Conservation (phyloP, 108 stramenopile genomes). For the Cyclotella cryptica region DNA sequence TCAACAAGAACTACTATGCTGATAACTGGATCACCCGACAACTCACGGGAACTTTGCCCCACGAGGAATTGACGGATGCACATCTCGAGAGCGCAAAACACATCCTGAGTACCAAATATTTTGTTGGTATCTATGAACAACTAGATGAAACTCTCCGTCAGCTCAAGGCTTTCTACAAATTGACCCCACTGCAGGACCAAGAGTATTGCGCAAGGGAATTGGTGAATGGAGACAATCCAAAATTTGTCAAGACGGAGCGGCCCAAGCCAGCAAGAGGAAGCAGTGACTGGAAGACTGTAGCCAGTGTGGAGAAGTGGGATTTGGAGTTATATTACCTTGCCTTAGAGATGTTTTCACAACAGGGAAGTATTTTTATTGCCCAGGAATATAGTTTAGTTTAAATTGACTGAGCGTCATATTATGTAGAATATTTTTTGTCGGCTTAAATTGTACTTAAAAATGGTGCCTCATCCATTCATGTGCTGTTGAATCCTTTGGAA, state of each 20-base stretch:
- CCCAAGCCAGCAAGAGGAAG: conserved; percentile 15
- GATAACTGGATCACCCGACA: conserved; percentile 28
- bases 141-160: conserved; percentile 28
- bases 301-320: conserved; percentile 25
- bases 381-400: conserved; percentile 19
- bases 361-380: conserved; percentile 16
- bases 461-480: too few relatives aligned
- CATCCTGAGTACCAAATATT: conserved; percentile 21
- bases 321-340: conserved; percentile 35
- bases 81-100: conserved; percentile 21
- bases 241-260: conserved; percentile 9
- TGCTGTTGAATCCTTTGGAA: too few relatives aligned
- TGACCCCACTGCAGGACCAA: conserved; percentile 9
- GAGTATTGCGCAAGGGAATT: conserved; percentile 22
- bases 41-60: conserved; percentile 16
- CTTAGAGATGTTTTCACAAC: conserved; percentile 23
- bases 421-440: too few relatives aligned
- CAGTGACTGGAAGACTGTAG: conserved; percentile 19
- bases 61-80: background rate
- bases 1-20: conserved; percentile 7
- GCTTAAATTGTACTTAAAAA: too few relatives aligned
- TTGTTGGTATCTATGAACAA: conserved; percentile 26
- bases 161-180: conserved; percentile 24
- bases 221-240: conserved; percentile 7
- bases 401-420: too few relatives aligned